These are phyloP conservation scores for Leptodontidium sp. DNA, from an alignment of 2,329 filamentous ascomycete genomes.

Conservation along the genomic window DNA sequence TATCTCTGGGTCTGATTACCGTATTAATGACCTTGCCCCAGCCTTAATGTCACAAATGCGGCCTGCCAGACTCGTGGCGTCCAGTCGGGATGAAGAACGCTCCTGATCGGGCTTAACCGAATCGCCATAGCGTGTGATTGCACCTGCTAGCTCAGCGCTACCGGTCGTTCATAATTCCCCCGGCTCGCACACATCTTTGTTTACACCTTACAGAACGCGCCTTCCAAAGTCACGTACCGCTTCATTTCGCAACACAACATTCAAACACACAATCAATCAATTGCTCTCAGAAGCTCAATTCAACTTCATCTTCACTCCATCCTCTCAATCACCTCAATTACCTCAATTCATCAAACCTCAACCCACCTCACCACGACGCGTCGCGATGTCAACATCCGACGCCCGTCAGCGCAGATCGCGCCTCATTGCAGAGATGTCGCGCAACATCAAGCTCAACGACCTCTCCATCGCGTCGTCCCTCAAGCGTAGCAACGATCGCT, in stretches of 20 bases:
- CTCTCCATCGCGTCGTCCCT: conserved; percentile 6
- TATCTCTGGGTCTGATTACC: background rate
- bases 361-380: background rate
- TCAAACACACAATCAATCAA: conserved; percentile 3
- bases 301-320: conserved; percentile 1
- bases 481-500: conserved; percentile 8
- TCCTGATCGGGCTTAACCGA: background rate
- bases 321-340: background rate
- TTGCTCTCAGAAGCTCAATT: conserved; percentile 10
- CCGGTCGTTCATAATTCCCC: background rate
- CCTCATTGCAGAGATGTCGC: conserved; percentile 15
- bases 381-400: conserved; percentile 12
- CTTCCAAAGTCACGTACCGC: conserved; percentile 4
- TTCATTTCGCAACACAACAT: conserved; percentile 3
- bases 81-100: background rate
- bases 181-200: background rate
- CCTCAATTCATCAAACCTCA: background rate
- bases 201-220: conserved; percentile 10
- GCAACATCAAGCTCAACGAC: conserved; percentile 11
- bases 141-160: background rate
- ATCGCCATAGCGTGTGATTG: background rate
- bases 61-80: background rate
- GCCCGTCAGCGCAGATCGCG: conserved; percentile 12
- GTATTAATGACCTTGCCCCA: background rate
- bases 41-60: background rate